Base-by-base conservation (phyloP, 495 filamentous ascomycete genomes). In the Aspergillus ellipticus region DNA sequence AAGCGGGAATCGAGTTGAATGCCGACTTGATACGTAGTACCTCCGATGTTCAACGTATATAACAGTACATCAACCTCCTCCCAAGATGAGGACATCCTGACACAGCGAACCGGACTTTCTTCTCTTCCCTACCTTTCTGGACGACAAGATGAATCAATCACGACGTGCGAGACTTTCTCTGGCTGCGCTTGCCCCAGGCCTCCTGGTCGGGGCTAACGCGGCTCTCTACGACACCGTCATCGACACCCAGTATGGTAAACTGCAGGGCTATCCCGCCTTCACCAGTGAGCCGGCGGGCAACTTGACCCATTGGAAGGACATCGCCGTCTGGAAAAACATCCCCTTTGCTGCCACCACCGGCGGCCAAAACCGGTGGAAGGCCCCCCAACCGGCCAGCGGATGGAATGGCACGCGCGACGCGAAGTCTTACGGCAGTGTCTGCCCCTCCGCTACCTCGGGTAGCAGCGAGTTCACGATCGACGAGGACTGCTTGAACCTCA, bases 261-360 rank as follows among this genome's bases (percentile, higher is more conserved):
- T 53, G 3, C 50, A 53, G 20, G 50, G 50, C 20, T 53, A 53
- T 41, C 35, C 50, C 6, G 50, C 35, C 2, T 53, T 53, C 22
- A 53, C 35, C 37, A 53, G 37, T 11, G 26, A 16, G 29, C 10
- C 10, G n/a, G 21, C 19, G 0, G 50, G 35, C 9, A 53, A 53
- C 35, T 15, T 79, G 74, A 13, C 66, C 57, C 35, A 53, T 59
- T 20, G 89, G 74, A 37, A 72, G 39, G 2, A 90, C 67, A 51
- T 89, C 81, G 31, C 53, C 11, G 53, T 55, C 11, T 60, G 57
- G 53, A 60, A 56, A 21, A 49, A 49, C 16, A 54, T 60, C 43
- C 58, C 58, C 9, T 60, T 49, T 45, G 58, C 58, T 6, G 49
- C 58, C 3, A 50, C 29, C 9, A 56, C 58, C 8, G 54, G 53